Percentiles rank a stretch among this genome's conserved stretches.
Conservation (phyloP, 2,329 filamentous ascomycete species). For the Fusarium ramigenum region DNA sequence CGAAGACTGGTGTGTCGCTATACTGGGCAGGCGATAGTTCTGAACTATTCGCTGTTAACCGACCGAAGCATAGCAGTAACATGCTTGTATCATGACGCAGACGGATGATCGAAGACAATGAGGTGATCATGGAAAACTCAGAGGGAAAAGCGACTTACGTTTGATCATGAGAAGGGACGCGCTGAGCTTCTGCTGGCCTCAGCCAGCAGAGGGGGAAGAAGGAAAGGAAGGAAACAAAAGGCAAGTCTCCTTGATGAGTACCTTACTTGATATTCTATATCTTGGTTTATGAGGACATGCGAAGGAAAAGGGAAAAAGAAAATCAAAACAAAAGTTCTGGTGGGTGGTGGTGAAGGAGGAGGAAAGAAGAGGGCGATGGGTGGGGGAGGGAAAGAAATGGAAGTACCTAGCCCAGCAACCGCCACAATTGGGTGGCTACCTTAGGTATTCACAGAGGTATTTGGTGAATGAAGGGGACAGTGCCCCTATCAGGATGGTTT, state of each 20-base stretch:
- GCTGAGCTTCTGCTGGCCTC: not conserved
- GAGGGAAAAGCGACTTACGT: not conserved
- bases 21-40: not conserved
- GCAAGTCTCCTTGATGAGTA: not conserved
- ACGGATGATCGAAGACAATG: not conserved
- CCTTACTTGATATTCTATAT: not conserved
- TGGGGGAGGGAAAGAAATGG: not conserved
- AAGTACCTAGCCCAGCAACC: not conserved
- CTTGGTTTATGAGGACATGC: not conserved
- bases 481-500: not conserved
- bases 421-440: not conserved
- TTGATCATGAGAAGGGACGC: not conserved
- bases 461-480: not conserved
- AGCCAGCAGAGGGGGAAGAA: not conserved
- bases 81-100: not conserved
- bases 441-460: not conserved
- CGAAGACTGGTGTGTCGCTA: not conserved
- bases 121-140: not conserved
- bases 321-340: not conserved
- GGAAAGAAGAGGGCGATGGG: not conserved
- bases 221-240: not conserved
- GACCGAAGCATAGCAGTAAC: not conserved
- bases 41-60: not conserved
- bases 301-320: not conserved
- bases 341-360: not conserved